Percentiles rank a stretch among this genome's conserved stretches.
phyloP scores from a whole-genome alignment of 768 basidiomycete species.

The Cystobasidium tubakii region DNA sequence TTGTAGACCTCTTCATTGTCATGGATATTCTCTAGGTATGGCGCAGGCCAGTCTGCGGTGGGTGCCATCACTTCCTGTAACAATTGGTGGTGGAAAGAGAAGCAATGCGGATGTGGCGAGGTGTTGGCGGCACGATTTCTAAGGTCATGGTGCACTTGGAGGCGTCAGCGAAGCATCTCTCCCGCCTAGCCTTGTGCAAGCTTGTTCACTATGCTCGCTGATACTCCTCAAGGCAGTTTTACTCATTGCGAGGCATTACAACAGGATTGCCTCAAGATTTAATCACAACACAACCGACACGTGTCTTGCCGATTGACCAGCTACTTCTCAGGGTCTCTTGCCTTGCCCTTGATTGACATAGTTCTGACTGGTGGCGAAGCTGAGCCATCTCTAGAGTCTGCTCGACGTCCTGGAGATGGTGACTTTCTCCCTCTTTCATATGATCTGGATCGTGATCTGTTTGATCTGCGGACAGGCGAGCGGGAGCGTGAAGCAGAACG shows the following conservation, averaged over 20 bases:
- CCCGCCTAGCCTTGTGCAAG: no score
- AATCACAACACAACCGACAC: background rate
- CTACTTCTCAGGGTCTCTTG: background rate
- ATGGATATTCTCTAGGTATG: conserved; percentile 16
- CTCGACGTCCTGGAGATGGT: background rate
- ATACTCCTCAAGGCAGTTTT: no score
- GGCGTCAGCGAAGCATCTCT: no score
- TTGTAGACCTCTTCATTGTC: conserved; percentile 34
- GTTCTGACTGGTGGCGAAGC: conserved; percentile 3
- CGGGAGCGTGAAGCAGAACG: conserved; percentile 9
- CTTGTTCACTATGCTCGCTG: no score
- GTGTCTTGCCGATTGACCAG: background rate
- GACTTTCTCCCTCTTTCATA: background rate
- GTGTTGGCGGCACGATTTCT: no score
- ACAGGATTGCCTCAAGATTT: background rate
- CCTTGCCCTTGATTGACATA: conserved; percentile 7
- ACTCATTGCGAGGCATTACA: no score
- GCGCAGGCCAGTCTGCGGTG: conserved; percentile 33
- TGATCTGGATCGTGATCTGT: background rate
- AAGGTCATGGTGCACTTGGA: no score
- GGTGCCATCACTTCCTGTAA: background rate
- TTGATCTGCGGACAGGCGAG: conserved; percentile 7
- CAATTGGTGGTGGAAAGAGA: background rate
- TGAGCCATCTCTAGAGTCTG: background rate
- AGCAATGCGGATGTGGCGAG: no score